These are phyloP conservation scores for Phytophthora kernoviae DNA, from an alignment of 352 stramenopile species.

Conservation along the genomic window DNA sequence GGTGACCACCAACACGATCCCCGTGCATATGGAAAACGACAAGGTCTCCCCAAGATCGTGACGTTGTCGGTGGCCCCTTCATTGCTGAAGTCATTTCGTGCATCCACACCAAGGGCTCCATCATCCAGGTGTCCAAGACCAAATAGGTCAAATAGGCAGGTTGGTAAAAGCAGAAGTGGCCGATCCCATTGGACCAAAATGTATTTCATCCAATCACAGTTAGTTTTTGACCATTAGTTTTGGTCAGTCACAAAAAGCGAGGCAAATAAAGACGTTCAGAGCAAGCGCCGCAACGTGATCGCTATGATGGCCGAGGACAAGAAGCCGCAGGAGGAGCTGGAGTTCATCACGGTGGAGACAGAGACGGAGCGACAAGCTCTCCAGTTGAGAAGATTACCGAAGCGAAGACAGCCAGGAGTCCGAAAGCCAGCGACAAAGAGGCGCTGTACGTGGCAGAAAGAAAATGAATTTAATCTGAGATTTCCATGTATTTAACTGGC, in stretches of 20 bases:
- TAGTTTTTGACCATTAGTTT: slow-evolving; percentile 16
- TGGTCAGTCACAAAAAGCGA: slow-evolving; percentile 5
- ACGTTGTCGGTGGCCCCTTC: slow-evolving; percentile 88
- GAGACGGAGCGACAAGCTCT: slow-evolving; percentile 13
- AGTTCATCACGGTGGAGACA: slow-evolving; percentile 80
- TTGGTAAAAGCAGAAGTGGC: slow-evolving; percentile 2
- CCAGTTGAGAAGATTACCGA: too few relatives aligned
- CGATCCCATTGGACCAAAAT: slow-evolving; percentile 29
- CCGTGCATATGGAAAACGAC: slow-evolving; percentile 37
- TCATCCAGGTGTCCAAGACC: slow-evolving; percentile 82
- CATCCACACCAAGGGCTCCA: slow-evolving; percentile 88
- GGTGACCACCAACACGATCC: slow-evolving; percentile 90
- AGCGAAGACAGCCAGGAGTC: slow-evolving; percentile 5
- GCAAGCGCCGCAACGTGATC: too few relatives aligned
- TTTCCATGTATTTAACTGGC: slow-evolving; percentile 3
- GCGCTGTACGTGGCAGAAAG: slow-evolving; percentile 53
- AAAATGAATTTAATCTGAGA: not conserved
- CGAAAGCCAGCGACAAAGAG: slow-evolving; percentile 50
- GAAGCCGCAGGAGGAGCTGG: slow-evolving; percentile 69
- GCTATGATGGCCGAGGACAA: slow-evolving; percentile 69
- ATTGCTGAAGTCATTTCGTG: slow-evolving; percentile 90
- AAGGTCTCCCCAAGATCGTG: slow-evolving; percentile 65
- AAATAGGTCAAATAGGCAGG: slow-evolving; percentile 46
- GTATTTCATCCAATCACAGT: slow-evolving; percentile 34
- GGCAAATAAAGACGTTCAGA: not conserved